Percentiles rank a stretch among this genome's conserved stretches.
Conservation (phyloP, 2,329 filamentous ascomycete species). For the Cladosporium colombiae region DNA sequence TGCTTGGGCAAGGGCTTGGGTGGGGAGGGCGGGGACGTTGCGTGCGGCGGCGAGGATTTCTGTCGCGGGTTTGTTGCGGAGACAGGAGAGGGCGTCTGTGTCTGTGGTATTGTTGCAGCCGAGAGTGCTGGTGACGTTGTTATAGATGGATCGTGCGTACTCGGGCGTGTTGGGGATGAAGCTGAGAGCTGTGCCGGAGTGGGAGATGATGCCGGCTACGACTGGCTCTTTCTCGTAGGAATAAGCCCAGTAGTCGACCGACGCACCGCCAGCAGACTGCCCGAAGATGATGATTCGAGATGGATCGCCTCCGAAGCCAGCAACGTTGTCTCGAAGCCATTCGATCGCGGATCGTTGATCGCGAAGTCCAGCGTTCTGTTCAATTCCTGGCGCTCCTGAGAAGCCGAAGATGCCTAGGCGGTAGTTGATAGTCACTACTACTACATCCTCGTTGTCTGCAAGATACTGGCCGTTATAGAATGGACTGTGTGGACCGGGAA, state of each 20-base stretch:
- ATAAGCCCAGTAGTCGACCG: conserved; percentile 37
- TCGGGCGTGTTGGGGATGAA: conserved; percentile 45
- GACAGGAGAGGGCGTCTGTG: conserved; percentile 32
- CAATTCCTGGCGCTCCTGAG: conserved; percentile 37
- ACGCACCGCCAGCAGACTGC: conserved; percentile 31
- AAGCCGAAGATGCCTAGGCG: conserved; percentile 47
- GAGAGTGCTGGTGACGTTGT: conserved; percentile 23
- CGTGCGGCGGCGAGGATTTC: conserved; percentile 21
- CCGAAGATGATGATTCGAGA: conserved; percentile 32
- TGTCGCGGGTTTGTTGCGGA: conserved; percentile 23
- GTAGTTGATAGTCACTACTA: conserved; percentile 48
- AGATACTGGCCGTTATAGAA: conserved; percentile 42
- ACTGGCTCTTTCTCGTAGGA: conserved; percentile 42
- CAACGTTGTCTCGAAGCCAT: conserved; percentile 55
- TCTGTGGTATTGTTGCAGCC: conserved; percentile 46
- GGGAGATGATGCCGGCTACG: conserved; percentile 40
- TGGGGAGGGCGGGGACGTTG: conserved; percentile 20
- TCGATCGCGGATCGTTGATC: conserved; percentile 57
- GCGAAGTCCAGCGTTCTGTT: conserved; percentile 52
- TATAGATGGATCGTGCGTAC: conserved; percentile 28
- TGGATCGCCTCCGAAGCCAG: conserved; percentile 51
- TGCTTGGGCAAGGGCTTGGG: conserved; percentile 21
- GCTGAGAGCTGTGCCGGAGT: conserved; percentile 45
- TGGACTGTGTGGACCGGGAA: conserved; percentile 39
- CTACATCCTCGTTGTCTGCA: conserved; percentile 40